These are phyloP conservation scores for Thielaviopsis punctulata DNA, from an alignment of 2,329 filamentous ascomycete genomes.

Conservation along the genomic window DNA sequence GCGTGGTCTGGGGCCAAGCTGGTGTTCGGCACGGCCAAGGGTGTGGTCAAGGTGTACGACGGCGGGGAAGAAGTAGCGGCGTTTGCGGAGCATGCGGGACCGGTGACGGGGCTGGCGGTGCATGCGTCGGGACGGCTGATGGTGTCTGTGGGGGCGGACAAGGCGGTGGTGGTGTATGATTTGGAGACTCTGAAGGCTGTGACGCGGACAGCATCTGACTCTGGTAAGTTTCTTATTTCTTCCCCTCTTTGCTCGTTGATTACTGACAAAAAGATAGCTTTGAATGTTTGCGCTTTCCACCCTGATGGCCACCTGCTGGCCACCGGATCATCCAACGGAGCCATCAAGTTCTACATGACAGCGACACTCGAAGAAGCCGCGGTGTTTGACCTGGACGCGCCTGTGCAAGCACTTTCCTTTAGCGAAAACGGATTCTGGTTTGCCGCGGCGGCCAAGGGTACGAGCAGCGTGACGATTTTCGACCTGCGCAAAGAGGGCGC, in stretches of 20 bases:
- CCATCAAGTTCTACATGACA: constrained; percentile 79
- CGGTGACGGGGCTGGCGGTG: constrained; percentile 57
- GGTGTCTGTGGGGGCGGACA: constrained; percentile 77
- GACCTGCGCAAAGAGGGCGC: constrained; percentile 85
- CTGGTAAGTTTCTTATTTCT: constrained; percentile 38
- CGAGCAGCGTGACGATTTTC: constrained; percentile 69
- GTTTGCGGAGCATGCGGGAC: constrained; percentile 67
- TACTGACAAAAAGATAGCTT: constrained; percentile 31
- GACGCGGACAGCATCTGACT: constrained; percentile 63
- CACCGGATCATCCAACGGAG: constrained; percentile 59
- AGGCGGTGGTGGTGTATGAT: constrained; percentile 85
- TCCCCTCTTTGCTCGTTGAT: not conserved
- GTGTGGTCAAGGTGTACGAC: constrained; percentile 65
- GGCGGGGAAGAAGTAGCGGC: constrained; percentile 49
- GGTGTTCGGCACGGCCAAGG: constrained; percentile 56
- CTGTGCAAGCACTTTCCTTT: constrained; percentile 64
- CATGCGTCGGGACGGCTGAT: constrained; percentile 73
- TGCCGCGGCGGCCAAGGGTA: constrained; percentile 61
- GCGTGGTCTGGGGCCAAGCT: constrained; percentile 51
- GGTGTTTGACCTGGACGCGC: constrained; percentile 49
- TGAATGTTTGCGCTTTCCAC: constrained; percentile 73
- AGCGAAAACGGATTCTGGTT: constrained; percentile 97
- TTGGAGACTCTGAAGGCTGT: constrained; percentile 48
- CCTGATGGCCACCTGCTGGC: constrained; percentile 92
- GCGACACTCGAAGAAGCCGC: constrained; percentile 63